A percentile compares a stretch with the other conserved stretches of the same genome.
phyloP scores from a whole-genome alignment of 2,329 filamentous ascomycete genomes.

The Mycosphaerella arachidis region DNA sequence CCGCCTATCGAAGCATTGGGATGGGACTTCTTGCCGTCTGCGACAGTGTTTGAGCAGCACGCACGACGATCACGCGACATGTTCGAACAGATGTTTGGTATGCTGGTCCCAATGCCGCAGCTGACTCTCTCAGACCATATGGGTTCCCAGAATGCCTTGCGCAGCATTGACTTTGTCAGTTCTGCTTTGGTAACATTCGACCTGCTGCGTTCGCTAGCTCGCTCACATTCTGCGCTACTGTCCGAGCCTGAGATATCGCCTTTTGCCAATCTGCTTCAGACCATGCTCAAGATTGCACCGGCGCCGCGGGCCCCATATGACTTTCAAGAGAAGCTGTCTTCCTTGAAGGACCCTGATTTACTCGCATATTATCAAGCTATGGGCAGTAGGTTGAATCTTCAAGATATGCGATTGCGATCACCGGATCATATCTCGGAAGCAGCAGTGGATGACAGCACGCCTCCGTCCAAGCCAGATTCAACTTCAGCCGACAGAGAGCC shows the following conservation, averaged over 20 bases:
- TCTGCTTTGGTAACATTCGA: conserved; percentile 21
- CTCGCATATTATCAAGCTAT: conserved; percentile 1
- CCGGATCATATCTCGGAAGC: neutral
- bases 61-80: conserved; percentile 1
- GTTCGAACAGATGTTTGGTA: conserved; percentile 16
- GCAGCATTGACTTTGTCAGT: conserved; percentile 16
- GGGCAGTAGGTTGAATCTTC: neutral
- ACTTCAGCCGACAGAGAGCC: neutral
- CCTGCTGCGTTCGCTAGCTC: conserved; percentile 5
- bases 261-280: conserved; percentile 1
- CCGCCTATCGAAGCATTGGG: conserved; percentile 1
- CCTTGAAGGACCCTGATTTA: neutral
- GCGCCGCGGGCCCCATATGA: neutral
- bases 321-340: neutral
- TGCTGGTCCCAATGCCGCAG: conserved; percentile 10
- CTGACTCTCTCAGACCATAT: no score
- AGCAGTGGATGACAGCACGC: neutral
- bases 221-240: neutral
- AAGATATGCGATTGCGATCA: neutral
- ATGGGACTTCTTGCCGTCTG: conserved; percentile 20
- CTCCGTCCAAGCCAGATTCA: neutral
- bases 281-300: conserved; percentile 2
- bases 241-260: conserved; percentile 1
- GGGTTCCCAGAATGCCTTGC: neutral
- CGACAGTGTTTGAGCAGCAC: conserved; percentile 8